These are phyloP conservation scores for Cystoisospora suis DNA, from an alignment of 169 alveolate species.

Conservation along the genomic window DNA sequence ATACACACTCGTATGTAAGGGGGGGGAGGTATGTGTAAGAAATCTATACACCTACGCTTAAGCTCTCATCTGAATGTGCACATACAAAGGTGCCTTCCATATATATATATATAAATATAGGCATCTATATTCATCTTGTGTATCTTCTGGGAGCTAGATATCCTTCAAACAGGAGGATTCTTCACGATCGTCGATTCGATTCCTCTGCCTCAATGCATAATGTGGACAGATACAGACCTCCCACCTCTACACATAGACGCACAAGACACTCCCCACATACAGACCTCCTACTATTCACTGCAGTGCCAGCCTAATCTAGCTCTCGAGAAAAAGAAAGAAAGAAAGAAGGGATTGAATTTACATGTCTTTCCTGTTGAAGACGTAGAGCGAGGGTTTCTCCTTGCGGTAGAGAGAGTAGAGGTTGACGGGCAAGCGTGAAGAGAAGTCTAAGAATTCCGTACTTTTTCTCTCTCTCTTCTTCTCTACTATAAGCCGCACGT, in stretches of 20 bases:
- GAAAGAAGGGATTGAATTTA: not conserved
- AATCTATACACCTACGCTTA: not conserved
- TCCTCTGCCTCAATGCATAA: not conserved
- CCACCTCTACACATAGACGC: not conserved
- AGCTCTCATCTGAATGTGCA: not conserved
- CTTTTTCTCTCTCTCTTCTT: not conserved
- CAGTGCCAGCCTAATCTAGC: not conserved
- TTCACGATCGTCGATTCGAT: not conserved
- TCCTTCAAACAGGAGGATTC: not conserved
- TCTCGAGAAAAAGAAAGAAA: not conserved
- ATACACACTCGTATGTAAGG: too few species aligned
- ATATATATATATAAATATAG: not conserved
- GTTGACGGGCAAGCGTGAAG: not conserved
- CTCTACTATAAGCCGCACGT: too few species aligned
- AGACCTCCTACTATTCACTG: not conserved
- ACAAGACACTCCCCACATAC: not conserved
- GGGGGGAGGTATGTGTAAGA: too few species aligned
- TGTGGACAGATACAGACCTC: not conserved
- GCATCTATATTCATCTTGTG: not conserved
- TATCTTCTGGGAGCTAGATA: not conserved
- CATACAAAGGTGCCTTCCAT: not conserved
- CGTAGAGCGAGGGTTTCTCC: not conserved
- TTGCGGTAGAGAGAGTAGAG: not conserved
- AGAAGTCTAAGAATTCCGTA: not conserved
- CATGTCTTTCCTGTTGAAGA: not conserved